These are phyloP conservation scores for Rhodotorula kratochvilovae DNA, from an alignment of 768 basidiomycete genomes.

Conservation along the genomic window DNA sequence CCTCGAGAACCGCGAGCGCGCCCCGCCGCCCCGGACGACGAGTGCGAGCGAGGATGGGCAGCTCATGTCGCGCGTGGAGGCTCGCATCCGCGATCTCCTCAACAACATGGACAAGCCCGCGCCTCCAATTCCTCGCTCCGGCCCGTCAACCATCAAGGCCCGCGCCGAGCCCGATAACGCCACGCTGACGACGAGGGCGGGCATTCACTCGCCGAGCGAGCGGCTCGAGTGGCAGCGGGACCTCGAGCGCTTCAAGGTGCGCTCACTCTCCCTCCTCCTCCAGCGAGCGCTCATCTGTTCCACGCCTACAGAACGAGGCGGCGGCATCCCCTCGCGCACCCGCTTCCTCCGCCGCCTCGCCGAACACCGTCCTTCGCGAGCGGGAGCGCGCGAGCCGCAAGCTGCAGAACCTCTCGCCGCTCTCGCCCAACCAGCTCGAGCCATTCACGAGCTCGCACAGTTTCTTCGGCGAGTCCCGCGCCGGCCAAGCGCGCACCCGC, in stretches of 20 bases:
- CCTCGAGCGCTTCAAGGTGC: slow-evolving; percentile 4
- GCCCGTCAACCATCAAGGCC: background rate
- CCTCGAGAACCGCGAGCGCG: background rate
- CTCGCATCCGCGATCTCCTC: background rate
- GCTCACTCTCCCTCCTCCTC: background rate
- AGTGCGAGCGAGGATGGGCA: background rate
- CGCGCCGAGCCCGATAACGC: background rate
- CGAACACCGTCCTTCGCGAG: background rate
- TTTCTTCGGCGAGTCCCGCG: background rate
- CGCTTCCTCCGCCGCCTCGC: slow-evolving; percentile 5
- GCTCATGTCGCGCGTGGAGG: background rate
- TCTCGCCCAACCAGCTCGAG: background rate
- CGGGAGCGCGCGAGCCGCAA: slow-evolving; percentile 7
- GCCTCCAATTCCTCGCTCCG: background rate
- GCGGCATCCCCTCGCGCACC: no score
- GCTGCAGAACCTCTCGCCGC: slow-evolving; percentile 6
- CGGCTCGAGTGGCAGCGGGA: background rate
- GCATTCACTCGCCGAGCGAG: slow-evolving; percentile 1
- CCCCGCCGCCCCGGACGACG: no score
- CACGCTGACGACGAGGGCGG: slow-evolving; percentile 3
- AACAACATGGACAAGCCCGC: background rate
- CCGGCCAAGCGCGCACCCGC: background rate
- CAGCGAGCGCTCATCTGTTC: background rate
- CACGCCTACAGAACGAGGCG: background rate
- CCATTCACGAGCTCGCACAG: background rate